A percentile compares a stretch with the other conserved stretches of the same genome.
Evolutionary conservation across 73 alveolate species (phyloP).

Genomic region (Urostyla sp.): DNA sequence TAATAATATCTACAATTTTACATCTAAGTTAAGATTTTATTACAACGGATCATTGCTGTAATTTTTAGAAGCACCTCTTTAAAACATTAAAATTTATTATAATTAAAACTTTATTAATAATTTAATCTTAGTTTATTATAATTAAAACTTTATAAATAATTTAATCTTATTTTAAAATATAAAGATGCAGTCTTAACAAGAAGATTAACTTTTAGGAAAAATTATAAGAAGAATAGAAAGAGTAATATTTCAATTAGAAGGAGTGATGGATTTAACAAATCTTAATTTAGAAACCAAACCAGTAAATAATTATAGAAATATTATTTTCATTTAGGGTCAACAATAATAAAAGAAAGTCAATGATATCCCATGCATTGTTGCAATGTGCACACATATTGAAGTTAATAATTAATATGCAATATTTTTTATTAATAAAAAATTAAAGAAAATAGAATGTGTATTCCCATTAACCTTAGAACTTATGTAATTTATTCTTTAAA

Average conservation of each 20-base stretch:
- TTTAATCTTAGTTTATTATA: too few relatives aligned
- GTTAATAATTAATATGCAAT: slow-evolving; percentile 17
- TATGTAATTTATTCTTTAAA: background rate
- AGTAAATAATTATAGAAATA: background rate
- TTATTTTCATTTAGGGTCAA: background rate
- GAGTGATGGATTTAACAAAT: slow-evolving; percentile 35
- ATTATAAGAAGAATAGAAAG: slow-evolving; percentile 24
- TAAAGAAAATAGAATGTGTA: slow-evolving; percentile 38
- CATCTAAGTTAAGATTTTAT: background rate
- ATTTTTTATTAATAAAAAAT: slow-evolving; percentile 21
- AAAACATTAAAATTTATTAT: too few relatives aligned
- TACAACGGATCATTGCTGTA: background rate
- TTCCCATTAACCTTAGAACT: slow-evolving; percentile 38
- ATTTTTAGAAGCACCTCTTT: too few relatives aligned
- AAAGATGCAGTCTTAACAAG: too few relatives aligned
- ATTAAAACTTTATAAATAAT: too few relatives aligned
- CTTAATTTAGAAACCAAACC: background rate
- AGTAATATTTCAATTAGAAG: slow-evolving; percentile 21
- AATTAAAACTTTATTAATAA: too few relatives aligned
- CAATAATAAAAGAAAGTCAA: slow-evolving; percentile 17
- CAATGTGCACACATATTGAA: slow-evolving; percentile 8
- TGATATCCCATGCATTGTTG: slow-evolving; percentile 19
- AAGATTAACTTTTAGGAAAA: slow-evolving; percentile 15
- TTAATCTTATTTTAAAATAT: too few relatives aligned
- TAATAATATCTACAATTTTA: background rate